Base-by-base conservation (phyloP, 345 rosid genomes). In the Eucalyptus pumila region DNA sequence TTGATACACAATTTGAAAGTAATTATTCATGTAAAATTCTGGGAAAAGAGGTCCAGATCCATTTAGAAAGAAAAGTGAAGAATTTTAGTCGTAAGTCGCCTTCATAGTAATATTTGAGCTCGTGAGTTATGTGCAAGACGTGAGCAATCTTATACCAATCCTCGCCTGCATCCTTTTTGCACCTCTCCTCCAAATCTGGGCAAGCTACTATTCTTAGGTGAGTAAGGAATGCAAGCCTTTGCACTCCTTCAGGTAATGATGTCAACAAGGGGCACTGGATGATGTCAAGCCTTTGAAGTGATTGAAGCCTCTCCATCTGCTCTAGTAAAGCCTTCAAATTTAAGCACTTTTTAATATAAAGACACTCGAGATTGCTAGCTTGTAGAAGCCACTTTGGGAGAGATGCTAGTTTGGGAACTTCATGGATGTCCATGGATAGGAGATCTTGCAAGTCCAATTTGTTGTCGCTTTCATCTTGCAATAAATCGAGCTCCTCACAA, bases 401-500 rank as follows among this genome's bases (percentile, higher is more conserved):
- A 47, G 60, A 58, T 62, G 65, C 85, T 50, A 92, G 42, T 26
- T 80, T 90, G 37, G 50, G 62, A 54, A 89, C 89, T 12, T 88
- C 92, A 26, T 85, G 89, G 87, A 90, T 69, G 23, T 88, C 37
- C 89, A 92, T 58, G 24, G 94, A 92, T 50, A 69, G 16, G 24
- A 92, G 91, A 50, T 86, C 60, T 50, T 37, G 58, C 9, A 86
- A 54, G 11, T 32, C 87, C 0, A 32, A 54, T 42, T 15, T 15
- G 52, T 27, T 24, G 42, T 26, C 30, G 0, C 26, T 21, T 50
- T 32, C 16, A 3, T 86, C 87, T 34, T 54, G 21, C 11, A 15
- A 86, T 56, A 51, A 56, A 32, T 86, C 9, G 17, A 86, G 87
- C 40, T 86, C 30, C 65, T 56, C 60, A 40, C n/a, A 6, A 3